Evolutionary conservation across 192 early-diverging fungal genomes (phyloP).

Genomic region (Entomortierella chlamydospora): DNA sequence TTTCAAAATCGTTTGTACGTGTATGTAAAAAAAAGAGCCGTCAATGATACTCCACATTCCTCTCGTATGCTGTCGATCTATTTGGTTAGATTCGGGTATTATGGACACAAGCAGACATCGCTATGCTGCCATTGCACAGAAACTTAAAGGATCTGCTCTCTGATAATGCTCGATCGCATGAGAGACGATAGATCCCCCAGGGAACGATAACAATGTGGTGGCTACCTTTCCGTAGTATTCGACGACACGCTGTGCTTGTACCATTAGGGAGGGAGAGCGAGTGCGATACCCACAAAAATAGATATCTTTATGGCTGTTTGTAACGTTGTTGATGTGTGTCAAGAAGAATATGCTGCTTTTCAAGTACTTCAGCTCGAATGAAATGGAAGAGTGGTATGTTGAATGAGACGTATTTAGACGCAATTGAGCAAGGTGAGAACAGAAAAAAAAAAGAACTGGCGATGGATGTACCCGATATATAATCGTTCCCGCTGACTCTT

Average conservation of each 20-base stretch:
- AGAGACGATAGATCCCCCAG: no score
- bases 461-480: no score
- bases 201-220: background rate
- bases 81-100: background rate
- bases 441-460: background rate
- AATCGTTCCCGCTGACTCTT: no score
- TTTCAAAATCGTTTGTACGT: background rate
- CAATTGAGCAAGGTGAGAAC: no score
- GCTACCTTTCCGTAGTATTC: slow-evolving; percentile 54
- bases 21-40: slow-evolving; percentile 1
- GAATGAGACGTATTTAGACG: no score
- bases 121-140: no score
- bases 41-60: slow-evolving; percentile 14
- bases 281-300: slow-evolving; percentile 23
- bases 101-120: no score
- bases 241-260: slow-evolving; percentile 36
- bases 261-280: slow-evolving; percentile 20
- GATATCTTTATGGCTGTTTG: slow-evolving; percentile 26
- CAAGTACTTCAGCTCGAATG: no score
- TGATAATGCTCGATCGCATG: no score
- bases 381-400: no score
- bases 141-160: no score
- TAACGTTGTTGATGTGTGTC: background rate
- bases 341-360: background rate
- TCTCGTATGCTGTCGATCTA: background rate